These are phyloP conservation scores for Phenoliferia sp. DNA, from an alignment of 1,284 basidiomycete species.

Conservation along the genomic window DNA sequence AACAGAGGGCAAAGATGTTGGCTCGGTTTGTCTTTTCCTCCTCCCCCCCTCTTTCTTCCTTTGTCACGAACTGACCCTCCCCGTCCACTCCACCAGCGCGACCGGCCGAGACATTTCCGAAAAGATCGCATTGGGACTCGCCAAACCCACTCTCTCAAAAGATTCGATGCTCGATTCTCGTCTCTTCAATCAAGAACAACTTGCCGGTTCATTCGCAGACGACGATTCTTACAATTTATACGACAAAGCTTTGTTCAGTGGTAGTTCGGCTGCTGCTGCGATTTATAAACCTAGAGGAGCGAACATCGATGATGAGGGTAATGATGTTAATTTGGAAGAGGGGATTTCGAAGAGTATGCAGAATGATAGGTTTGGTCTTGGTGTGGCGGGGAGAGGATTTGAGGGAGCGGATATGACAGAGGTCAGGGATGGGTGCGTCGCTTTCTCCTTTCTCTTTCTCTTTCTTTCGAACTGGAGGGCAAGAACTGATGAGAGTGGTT, in stretches of 20 bases:
- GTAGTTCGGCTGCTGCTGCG: constrained; percentile 89
- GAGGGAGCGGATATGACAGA: constrained; percentile 80
- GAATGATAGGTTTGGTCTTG: constrained; percentile 91
- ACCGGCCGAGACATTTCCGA: constrained; percentile 99
- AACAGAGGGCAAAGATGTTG: constrained; percentile 90
- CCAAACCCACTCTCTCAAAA: constrained; percentile 91
- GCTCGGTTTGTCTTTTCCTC: constrained; percentile 59
- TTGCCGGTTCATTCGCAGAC: constrained; percentile 75
- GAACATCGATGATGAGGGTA: constrained; percentile 66
- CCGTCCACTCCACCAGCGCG: constrained; percentile 49
- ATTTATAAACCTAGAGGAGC: constrained; percentile 87
- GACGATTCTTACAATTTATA: constrained; percentile 92
- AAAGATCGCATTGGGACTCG: constrained; percentile 94
- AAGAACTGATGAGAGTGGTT: neutral
- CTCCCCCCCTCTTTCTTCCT: neutral
- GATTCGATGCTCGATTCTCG: constrained; percentile 95
- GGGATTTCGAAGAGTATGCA: constrained; percentile 82
- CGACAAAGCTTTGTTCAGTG: constrained; percentile 92
- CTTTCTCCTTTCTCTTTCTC: neutral
- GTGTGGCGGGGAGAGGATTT: constrained; percentile 72
- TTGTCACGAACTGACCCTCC: neutral
- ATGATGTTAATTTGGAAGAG: constrained; percentile 81
- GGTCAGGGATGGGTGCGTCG: constrained; percentile 47
- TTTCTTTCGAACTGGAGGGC: neutral
- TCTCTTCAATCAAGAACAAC: constrained; percentile 91